phyloP scores from a whole-genome alignment of 441 rosid genomes.

The Syzygium syzygioides region DNA sequence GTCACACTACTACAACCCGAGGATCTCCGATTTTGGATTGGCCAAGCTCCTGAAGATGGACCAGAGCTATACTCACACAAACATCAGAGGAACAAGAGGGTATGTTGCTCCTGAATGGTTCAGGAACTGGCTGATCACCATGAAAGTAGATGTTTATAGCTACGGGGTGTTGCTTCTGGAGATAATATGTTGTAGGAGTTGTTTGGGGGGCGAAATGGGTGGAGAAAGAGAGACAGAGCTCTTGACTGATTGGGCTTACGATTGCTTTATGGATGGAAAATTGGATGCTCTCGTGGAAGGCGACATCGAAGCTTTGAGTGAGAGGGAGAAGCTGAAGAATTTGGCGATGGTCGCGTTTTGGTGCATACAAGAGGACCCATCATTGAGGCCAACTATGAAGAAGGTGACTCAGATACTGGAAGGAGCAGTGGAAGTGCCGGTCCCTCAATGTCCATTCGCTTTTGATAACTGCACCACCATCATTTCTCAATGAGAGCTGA shows the following conservation, averaged over 20 bases:
- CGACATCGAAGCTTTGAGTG: conserved; percentile 8
- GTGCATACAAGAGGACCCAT: conserved; percentile 29
- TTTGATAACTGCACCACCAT: background rate
- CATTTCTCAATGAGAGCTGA: background rate
- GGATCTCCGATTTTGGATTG: conserved; percentile 1
- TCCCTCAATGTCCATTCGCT: conserved; percentile 23
- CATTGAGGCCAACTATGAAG: conserved; percentile 25
- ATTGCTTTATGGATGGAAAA: conserved; percentile 7
- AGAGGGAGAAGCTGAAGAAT: background rate
- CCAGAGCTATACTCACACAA: background rate
- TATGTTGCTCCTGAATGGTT: conserved; percentile 23
- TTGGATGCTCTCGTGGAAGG: conserved; percentile 1
- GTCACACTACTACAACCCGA: background rate
- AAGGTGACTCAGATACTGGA: conserved; percentile 29
- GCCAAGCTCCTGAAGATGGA: conserved; percentile 2
- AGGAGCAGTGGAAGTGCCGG: conserved; percentile 18
- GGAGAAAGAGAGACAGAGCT: background rate
- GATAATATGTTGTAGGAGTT: conserved; percentile 11
- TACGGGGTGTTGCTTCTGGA: conserved; percentile 36
- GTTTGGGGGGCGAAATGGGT: background rate
- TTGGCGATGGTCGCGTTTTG: conserved; percentile 7
- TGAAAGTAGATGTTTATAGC: conserved; percentile 29
- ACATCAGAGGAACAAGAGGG: conserved; percentile 13
- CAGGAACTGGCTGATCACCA: background rate
- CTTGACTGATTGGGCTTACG: conserved; percentile 31